Base-by-base conservation (phyloP, 305 asterid genomes). In the Nicotiana rustica region DNA sequence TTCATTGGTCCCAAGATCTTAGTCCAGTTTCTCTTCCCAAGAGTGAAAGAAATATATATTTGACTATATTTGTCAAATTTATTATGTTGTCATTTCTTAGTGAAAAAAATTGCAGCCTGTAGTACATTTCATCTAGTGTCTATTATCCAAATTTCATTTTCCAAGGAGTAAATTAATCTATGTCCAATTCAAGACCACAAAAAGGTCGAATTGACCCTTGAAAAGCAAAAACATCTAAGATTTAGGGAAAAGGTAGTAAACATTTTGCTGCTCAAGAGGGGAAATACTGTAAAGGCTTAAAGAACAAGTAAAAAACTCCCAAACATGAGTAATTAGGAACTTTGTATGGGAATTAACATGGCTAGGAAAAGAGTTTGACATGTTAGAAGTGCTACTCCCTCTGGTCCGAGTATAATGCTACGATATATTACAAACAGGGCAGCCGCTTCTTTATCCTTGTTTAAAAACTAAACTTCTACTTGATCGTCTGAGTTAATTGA, bases 161-260 rank as follows among this genome's bases (percentile, higher is more conserved):
- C 35, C 67, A 61, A 61, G 10, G 67, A 3, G 67, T 60, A 61
- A 61, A 61, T 9, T 19, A 61, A 61, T 61, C 33, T 19, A 64
- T 25, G 69, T 9, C 38, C 69, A 25, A 64, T 64, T 12, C 38
- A 64, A 25, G 38, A 64, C 6, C 69, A 25, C 69, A 21, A 64
- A 5, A 64, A 64, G 38, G 69, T 64, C 9, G n/a, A 64, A 64
- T 9, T 64, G 69, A 25, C 69, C n/a, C 38, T 12, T 64, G n/a
- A 64, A 64, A 60, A 64, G n/a, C 36, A 64, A 64, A 64, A 25
- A 64, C 17, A 64, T 25, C 69, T 5, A 64, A 64, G 36, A 64
- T 64, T 25, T 64, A 10, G 38, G 36, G 38, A 12, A 4, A 64
- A 64, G n/a, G 38, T 35, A 12, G 69, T 25, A 25, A 25, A 25